Percentiles rank a stretch among this genome's conserved stretches.
Conservation (phyloP, 2,329 filamentous ascomycete species). For the Scolecobasidium constrictum region DNA sequence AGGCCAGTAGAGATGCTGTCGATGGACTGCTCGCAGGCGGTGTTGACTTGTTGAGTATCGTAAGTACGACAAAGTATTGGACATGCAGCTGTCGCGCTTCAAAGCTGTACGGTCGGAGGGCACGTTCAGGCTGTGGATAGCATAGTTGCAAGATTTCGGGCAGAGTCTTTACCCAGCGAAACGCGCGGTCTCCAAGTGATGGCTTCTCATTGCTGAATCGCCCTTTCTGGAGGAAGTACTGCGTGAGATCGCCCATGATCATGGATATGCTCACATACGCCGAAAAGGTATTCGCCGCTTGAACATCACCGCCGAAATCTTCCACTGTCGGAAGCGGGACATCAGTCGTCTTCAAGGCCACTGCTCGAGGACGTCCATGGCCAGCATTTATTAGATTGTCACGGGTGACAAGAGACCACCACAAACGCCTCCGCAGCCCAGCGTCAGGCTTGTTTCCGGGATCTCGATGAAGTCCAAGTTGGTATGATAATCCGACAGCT, state of each 20-base stretch:
- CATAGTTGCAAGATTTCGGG: slow-evolving; percentile 22
- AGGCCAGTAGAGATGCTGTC: slow-evolving; percentile 27
- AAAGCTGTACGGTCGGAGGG: slow-evolving; percentile 20
- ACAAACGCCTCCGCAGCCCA: slow-evolving; percentile 26
- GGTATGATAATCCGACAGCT: slow-evolving; percentile 31
- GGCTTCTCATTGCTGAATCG: slow-evolving; percentile 20
- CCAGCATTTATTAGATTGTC: slow-evolving; percentile 31
- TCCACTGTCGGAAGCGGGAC: slow-evolving; percentile 24
- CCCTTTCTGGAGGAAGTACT: slow-evolving; percentile 26
- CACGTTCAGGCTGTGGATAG: slow-evolving; percentile 14
- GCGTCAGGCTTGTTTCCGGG: slow-evolving; percentile 23
- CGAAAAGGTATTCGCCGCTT: slow-evolving; percentile 24
- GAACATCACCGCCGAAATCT: slow-evolving; percentile 23
- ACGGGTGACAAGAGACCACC: slow-evolving; percentile 32
- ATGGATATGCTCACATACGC: slow-evolving; percentile 28
- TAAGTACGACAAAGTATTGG: slow-evolving; percentile 27
- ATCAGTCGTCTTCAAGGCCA: slow-evolving; percentile 29
- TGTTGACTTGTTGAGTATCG: slow-evolving; percentile 27
- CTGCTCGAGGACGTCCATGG: slow-evolving; percentile 28
- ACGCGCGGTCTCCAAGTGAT: slow-evolving; percentile 27
- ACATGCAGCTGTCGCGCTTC: slow-evolving; percentile 27
- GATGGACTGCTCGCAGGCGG: slow-evolving; percentile 21
- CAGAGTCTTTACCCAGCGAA: slow-evolving; percentile 28
- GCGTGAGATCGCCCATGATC: slow-evolving; percentile 29
- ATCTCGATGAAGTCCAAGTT: slow-evolving; percentile 33